Evolutionary conservation across 1,284 basidiomycete genomes (phyloP).

Genomic region (Quambalaria eucalypti): DNA sequence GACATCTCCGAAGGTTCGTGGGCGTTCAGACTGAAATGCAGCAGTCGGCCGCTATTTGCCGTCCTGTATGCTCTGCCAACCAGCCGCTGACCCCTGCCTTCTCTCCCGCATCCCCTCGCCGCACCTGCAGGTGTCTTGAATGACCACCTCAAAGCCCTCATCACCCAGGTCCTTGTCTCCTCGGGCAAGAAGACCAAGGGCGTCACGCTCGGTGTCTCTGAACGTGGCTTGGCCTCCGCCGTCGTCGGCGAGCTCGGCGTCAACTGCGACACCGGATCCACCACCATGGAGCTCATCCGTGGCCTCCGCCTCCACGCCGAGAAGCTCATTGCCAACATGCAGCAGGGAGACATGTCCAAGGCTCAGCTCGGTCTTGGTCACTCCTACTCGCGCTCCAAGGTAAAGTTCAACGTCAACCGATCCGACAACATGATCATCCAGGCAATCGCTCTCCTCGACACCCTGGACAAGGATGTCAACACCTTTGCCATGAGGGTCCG

Average conservation of each 20-base stretch:
- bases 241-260: constrained; percentile 72
- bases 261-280: constrained; percentile 78
- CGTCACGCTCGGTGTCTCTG: constrained; percentile 74
- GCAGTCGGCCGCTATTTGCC: not conserved
- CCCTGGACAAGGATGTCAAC: constrained; percentile 99
- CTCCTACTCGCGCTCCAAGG: constrained; percentile 93
- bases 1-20: constrained; percentile 84
- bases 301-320: constrained; percentile 86
- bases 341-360: constrained; percentile 77
- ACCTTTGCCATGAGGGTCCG: constrained; percentile 95
- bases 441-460: constrained; percentile 94
- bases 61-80: not conserved
- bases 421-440: constrained; percentile 99
- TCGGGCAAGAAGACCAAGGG: constrained; percentile 65
- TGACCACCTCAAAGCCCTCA: constrained; percentile 72
- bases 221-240: constrained; percentile 66
- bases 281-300: constrained; percentile 78
- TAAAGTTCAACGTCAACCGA: constrained; percentile 94
- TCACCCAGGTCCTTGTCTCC: constrained; percentile 79
- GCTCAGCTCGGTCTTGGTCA: constrained; percentile 87
- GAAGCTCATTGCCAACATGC: constrained; percentile 69
- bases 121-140: constrained; percentile 65
- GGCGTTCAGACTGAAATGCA: no score
- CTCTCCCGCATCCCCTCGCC: not conserved
- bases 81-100: not conserved